Evolutionary conservation across 1,284 basidiomycete species (phyloP), one percentile per base, ranked within the genome.

Genomic region (Cutaneotrichosporon sp.): DNA sequence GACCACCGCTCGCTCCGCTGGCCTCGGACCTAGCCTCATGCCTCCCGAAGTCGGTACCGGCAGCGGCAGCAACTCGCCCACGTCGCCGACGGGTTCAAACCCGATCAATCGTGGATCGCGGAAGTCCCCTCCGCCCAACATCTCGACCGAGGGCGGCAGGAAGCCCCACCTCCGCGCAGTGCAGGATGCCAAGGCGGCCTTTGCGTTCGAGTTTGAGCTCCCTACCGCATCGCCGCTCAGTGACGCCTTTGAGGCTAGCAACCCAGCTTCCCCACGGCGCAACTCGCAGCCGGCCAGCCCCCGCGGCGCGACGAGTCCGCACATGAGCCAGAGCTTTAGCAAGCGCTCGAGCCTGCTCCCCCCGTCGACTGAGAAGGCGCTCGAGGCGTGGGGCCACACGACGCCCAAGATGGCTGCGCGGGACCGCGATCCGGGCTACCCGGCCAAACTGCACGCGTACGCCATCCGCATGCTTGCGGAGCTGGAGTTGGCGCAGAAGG

Each of bases 381-480:
- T 75, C n/a, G 71, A 74, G 38, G 55, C 53, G 26, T 55, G 68
- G 31, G 37, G 55, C 50, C 52, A 49, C 44, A 31, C 44, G 12
- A 34, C 51, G 11, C 51, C 52, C 26, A 43, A 47, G 17, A 31
- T 43, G 10, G 26, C 47, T 11, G 32, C 16, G 5, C 31, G 47
- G 14, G 50, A 49, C 25, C 47, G 44, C 12, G 66, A 68, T 24
- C 55, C 57, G 24, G 69, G 68, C 7, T 70, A 72, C 50, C 65
- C 67, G 27, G 56, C 49, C 48, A 66, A 63, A 31, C 62, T 76
- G 25, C 78, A 79, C 54, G 74, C 75, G 34, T 79, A 79, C 60
- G 76, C 76, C 5, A 68, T 77, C 17, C 62, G 76, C 32, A 76
- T 77, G 59, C 60, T 79, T 54, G 68, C 74, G 22, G 78, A 79